These are phyloP conservation scores for Flaveria bidentis DNA, from an alignment of 129 eudicot genomes.

Conservation along the genomic window DNA sequence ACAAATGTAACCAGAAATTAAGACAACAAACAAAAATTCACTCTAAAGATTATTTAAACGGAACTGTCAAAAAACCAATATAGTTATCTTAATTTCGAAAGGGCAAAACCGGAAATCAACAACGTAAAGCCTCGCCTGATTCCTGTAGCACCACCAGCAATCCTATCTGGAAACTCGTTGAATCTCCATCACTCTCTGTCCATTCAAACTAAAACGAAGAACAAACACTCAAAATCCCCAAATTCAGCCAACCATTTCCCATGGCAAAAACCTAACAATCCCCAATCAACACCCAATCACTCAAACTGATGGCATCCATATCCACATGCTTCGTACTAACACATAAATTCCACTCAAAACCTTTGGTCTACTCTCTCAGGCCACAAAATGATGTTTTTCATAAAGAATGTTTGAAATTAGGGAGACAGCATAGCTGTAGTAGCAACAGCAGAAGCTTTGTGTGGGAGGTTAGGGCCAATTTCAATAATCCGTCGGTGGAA, in stretches of 20 bases:
- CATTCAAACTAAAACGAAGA: conserved; percentile 6
- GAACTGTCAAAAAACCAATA: too few relatives aligned
- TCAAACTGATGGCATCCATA: conserved; percentile 50
- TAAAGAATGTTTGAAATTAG: not conserved
- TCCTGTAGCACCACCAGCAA: not conserved
- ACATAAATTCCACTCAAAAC: not conserved
- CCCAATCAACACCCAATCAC: not conserved
- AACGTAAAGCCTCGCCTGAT: too few relatives aligned
- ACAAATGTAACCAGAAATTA: too few relatives aligned
- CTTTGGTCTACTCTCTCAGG: conserved; percentile 20
- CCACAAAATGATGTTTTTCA: conserved; percentile 25
- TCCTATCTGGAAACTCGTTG: conserved; percentile 29
- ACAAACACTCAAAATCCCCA: not conserved
- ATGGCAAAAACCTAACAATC: conserved; percentile 21
- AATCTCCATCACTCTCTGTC: conserved; percentile 25
- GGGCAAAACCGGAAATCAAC: not conserved
- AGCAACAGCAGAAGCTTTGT: conserved; percentile 27
- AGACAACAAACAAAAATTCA: too few relatives aligned
- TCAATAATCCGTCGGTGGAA: conserved; percentile 31
- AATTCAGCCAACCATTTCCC: conserved; percentile 4
- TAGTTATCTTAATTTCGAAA: not conserved
- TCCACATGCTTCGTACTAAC: conserved; percentile 32
- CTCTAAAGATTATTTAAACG: too few relatives aligned
- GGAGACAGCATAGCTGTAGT: conserved; percentile 13
- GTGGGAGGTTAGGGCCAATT: conserved; percentile 48